phyloP scores from a whole-genome alignment of 106 monocot genomes.

The Chionographis japonica region DNA sequence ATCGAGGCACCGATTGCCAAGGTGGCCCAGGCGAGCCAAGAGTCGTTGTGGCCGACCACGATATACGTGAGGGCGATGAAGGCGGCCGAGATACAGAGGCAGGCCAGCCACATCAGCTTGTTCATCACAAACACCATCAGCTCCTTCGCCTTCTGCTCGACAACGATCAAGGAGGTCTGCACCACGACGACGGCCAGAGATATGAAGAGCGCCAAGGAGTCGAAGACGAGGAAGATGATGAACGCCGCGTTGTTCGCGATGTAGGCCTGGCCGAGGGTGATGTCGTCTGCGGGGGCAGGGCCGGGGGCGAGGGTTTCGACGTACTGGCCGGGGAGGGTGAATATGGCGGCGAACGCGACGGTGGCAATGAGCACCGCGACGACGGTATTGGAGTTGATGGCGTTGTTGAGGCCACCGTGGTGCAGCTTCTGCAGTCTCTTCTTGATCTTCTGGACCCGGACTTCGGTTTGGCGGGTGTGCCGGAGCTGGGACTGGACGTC shows the following conservation, averaged over 20 bases:
- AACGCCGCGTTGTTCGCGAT: constrained; percentile 50
- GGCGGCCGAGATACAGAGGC: constrained; percentile 61
- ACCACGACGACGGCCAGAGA: constrained; percentile 82
- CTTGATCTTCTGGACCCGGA: constrained; percentile 65
- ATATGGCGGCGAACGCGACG: constrained; percentile 81
- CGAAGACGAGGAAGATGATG: constrained; percentile 63
- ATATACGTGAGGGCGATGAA: constrained; percentile 70
- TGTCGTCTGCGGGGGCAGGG: background rate
- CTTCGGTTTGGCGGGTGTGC: constrained; percentile 62
- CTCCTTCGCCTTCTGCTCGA: constrained; percentile 67
- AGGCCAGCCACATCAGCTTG: constrained; percentile 90
- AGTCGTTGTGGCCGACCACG: constrained; percentile 45
- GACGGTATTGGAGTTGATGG: constrained; percentile 73
- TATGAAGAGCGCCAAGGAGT: constrained; percentile 76
- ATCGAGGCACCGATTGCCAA: constrained; percentile 55
- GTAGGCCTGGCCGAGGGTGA: constrained; percentile 49
- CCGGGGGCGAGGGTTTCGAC: constrained; percentile 1
- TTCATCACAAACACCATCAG: constrained; percentile 81
- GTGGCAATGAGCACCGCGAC: constrained; percentile 89
- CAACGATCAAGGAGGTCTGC: constrained; percentile 71
- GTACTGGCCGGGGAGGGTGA: constrained; percentile 62
- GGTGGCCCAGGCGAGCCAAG: constrained; percentile 62
- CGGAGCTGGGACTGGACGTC: constrained; percentile 66
- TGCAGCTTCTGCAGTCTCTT: constrained; percentile 65
- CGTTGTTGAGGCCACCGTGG: constrained; percentile 69